A percentile compares a stretch with the other conserved stretches of the same genome.
These are phyloP conservation scores for Ambrosia trifida DNA, from an alignment of 129 eudicot species.

Conservation along the genomic window DNA sequence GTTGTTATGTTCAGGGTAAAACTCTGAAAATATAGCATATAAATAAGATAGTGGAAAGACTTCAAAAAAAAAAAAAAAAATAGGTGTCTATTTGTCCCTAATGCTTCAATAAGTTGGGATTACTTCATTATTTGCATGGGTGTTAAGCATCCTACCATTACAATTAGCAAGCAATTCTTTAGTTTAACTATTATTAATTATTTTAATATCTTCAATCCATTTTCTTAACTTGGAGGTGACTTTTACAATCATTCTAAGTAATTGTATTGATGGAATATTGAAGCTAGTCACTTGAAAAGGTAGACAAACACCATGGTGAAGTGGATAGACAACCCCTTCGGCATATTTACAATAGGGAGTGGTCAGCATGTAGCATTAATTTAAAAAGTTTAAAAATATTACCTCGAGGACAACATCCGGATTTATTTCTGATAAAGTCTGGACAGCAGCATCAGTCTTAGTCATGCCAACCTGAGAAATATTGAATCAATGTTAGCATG, in stretches of 20 bases:
- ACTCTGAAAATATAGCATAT: constrained; percentile 52
- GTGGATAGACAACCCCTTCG: constrained; percentile 6
- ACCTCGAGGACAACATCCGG: constrained; percentile 99
- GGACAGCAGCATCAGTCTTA: constrained; percentile 99
- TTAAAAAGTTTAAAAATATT: constrained; percentile 6
- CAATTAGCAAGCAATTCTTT: no score
- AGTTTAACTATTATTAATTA: no score
- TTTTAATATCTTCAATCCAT: no score
- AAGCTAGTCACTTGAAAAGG: neutral
- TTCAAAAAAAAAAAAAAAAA: neutral
- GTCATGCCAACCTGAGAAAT: constrained; percentile 81
- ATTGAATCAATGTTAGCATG: neutral
- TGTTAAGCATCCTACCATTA: no score
- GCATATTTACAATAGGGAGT: neutral
- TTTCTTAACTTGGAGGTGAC: constrained; percentile 2
- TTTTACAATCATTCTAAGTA: neutral
- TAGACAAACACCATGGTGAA: constrained; percentile 14
- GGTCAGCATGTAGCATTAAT: constrained; percentile 3
- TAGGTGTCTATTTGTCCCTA: no score
- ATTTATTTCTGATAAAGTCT: constrained; percentile 91
- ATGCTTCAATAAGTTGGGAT: neutral
- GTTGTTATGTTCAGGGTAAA: constrained; percentile 95
- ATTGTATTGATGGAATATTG: neutral
- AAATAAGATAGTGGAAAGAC: neutral
- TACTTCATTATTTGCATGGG: neutral